Conservation (phyloP, 2,329 filamentous ascomycete species). For the Cyanodermella asteris region DNA sequence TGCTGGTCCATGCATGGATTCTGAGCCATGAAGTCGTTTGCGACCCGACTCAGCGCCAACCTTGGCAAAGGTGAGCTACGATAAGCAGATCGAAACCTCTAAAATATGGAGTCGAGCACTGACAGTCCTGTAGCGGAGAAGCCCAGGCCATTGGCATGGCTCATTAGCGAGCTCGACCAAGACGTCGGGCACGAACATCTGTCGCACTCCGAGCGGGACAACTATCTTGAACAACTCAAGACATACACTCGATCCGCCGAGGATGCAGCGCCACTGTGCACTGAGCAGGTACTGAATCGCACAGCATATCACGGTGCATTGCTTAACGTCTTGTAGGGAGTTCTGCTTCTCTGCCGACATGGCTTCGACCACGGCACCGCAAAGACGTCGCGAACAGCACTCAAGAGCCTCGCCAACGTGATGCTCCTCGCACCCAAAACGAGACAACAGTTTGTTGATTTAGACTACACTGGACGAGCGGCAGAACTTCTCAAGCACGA, state of each 20-base stretch:
- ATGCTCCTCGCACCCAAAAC: constrained; percentile 47
- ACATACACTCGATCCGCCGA: constrained; percentile 2
- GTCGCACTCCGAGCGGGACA: constrained; percentile 45
- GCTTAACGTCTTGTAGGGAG: constrained; percentile 33
- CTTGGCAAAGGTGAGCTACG: too few relatives aligned
- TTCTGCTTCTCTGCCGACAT: constrained; percentile 48
- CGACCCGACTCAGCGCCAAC: too few relatives aligned
- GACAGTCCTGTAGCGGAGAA: too few relatives aligned
- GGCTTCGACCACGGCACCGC: constrained; percentile 45
- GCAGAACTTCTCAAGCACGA: constrained; percentile 52
- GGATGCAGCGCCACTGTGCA: constrained; percentile 2
- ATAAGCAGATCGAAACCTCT: too few relatives aligned
- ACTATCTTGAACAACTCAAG: constrained; percentile 26
- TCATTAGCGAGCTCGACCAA: too few relatives aligned
- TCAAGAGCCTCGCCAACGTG: constrained; percentile 71
- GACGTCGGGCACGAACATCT: too few relatives aligned
- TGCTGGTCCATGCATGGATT: too few relatives aligned
- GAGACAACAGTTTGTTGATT: constrained; percentile 50
- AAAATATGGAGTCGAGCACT: too few relatives aligned
- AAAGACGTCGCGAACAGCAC: constrained; percentile 47
- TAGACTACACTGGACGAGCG: constrained; percentile 43
- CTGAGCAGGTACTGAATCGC: constrained; percentile 11
- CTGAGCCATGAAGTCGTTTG: too few relatives aligned
- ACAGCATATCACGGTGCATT: constrained; percentile 2
- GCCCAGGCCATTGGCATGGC: too few relatives aligned